Evolutionary conservation across 257 asterid genomes (phyloP).

Genomic region (Solanum rostratum): DNA sequence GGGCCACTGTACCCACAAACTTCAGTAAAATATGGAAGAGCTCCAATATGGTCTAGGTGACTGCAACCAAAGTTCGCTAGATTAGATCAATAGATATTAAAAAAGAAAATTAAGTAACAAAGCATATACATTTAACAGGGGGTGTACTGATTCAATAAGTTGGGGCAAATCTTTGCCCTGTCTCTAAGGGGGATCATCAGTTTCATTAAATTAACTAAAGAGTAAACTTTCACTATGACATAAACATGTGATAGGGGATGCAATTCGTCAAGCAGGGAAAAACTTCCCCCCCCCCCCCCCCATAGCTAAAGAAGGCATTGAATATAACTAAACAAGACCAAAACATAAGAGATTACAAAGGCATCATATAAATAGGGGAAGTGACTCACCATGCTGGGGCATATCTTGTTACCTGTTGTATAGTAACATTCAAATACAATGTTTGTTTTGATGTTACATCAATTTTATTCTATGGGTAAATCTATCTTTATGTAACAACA

Average conservation of each 20-base stretch:
- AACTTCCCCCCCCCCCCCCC: neutral
- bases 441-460: neutral
- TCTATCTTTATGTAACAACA: neutral
- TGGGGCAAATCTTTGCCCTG: neutral
- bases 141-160: neutral
- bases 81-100: neutral
- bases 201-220: neutral
- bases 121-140: neutral
- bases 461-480: neutral
- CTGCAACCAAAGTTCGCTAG: conserved; percentile 9
- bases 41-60: conserved; percentile 96
- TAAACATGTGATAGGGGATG: neutral
- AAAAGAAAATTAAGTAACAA: neutral
- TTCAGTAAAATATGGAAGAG: conserved; percentile 91
- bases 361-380: neutral
- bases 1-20: conserved; percentile 92
- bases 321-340: neutral
- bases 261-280: neutral
- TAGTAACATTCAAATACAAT: neutral
- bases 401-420: neutral
- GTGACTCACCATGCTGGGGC: neutral
- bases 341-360: neutral
- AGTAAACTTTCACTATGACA: neutral
- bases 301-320: neutral
- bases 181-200: neutral